phyloP scores from a whole-genome alignment of 2,329 filamentous ascomycete species.

The Claviceps citrina region DNA sequence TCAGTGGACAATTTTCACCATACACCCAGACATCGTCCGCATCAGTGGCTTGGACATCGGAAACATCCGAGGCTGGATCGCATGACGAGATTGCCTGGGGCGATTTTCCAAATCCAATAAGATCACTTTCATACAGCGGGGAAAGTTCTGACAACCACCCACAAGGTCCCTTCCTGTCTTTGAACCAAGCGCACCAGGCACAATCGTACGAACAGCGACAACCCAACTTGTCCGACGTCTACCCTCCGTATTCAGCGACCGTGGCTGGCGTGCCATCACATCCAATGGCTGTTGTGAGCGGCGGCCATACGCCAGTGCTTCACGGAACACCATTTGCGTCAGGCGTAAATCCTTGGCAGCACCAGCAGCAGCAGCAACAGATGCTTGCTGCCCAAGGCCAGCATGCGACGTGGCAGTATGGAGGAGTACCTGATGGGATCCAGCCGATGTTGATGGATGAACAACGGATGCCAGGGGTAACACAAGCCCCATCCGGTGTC shows the following conservation, averaged over 20 bases:
- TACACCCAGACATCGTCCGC: constrained; percentile 28
- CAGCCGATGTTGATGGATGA: constrained; percentile 8
- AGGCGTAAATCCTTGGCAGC: constrained; percentile 29
- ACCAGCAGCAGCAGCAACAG: constrained; percentile 24
- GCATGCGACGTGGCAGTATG: constrained; percentile 21
- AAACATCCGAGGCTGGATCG: constrained; percentile 20
- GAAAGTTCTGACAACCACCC: constrained; percentile 23
- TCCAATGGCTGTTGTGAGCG: constrained; percentile 18
- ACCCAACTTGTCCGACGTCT: constrained; percentile 28
- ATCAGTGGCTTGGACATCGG: constrained; percentile 27
- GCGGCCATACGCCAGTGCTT: constrained; percentile 18
- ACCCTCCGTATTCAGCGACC: constrained; percentile 24
- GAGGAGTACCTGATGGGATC: constrained; percentile 10
- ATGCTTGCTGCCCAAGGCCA: constrained; percentile 12
- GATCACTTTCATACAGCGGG: constrained; percentile 34
- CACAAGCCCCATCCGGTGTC: constrained; percentile 8
- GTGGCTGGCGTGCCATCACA: constrained; percentile 22
- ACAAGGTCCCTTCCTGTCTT: constrained; percentile 24
- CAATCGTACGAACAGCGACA: constrained; percentile 28
- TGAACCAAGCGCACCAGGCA: constrained; percentile 22
- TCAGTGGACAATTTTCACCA: constrained; percentile 34
- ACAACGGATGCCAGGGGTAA: constrained; percentile 5
- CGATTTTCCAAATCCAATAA: constrained; percentile 24
- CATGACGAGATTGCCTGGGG: constrained; percentile 32
- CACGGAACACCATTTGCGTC: constrained; percentile 16